Conservation (phyloP, 1,139 yeast species). For the Yamadazyma pseudoaaseri region DNA sequence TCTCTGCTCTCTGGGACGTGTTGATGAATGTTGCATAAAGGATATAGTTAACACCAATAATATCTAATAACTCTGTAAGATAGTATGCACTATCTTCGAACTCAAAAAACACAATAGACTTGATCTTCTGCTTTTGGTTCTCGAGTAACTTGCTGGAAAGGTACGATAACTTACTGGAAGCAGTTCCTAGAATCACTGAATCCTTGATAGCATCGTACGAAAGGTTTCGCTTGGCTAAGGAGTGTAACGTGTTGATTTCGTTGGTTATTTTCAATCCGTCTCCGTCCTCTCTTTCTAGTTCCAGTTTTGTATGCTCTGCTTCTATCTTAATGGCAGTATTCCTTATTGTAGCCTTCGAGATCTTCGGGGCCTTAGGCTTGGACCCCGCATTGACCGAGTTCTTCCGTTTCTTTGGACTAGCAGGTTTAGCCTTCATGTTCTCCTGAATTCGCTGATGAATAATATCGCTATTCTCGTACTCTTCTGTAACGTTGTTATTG, state of each 20-base stretch:
- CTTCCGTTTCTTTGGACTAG: slow-evolving; percentile 6
- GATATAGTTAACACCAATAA: slow-evolving; percentile 58
- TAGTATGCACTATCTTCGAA: slow-evolving; percentile 72
- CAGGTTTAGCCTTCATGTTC: slow-evolving; percentile 12
- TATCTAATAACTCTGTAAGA: slow-evolving; percentile 60
- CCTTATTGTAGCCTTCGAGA: slow-evolving; percentile 1
- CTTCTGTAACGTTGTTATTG: slow-evolving; percentile 25
- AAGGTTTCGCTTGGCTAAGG: slow-evolving; percentile 15
- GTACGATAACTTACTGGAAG: slow-evolving; percentile 62
- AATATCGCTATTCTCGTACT: slow-evolving; percentile 13
- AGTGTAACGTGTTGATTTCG: slow-evolving; percentile 15
- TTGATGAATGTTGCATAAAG: slow-evolving; percentile 63
- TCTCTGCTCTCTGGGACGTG: slow-evolving; percentile 49
- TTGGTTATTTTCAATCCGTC: slow-evolving; percentile 21
- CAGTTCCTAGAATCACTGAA: slow-evolving; percentile 53
- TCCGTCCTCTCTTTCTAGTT: slow-evolving; percentile 17
- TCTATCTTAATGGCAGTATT: slow-evolving; percentile 11
- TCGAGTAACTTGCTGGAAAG: slow-evolving; percentile 53
- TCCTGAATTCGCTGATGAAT: slow-evolving; percentile 16
- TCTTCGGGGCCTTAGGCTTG: slow-evolving; percentile 2
- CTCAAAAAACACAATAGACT: slow-evolving; percentile 66
- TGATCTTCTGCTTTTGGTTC: slow-evolving; percentile 43
- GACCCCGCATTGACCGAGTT: slow-evolving; percentile 6
- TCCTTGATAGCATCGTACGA: slow-evolving; percentile 23
- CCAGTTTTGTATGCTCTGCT: slow-evolving; percentile 9